Evolutionary conservation across 164 flowering plant genomes (phyloP), one percentile per base, ranked within the genome.

Genomic region (Annona squamosa): DNA sequence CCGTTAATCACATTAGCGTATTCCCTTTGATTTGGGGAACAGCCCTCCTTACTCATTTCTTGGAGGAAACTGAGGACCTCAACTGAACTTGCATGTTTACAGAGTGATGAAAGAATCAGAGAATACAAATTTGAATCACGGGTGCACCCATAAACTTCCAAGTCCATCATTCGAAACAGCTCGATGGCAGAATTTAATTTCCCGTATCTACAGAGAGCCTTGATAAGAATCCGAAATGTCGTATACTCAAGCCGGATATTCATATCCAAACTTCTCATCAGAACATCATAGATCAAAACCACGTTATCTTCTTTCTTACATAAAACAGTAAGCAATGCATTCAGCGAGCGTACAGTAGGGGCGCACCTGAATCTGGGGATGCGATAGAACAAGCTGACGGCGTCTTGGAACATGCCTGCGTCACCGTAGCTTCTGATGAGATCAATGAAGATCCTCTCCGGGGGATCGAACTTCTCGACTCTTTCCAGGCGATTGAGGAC

Each of bases 301-400:
- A 88, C 68, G 69, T 86, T 81, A 10, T 79, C 79, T 18, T 67
- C 72, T 43, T 48, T 82, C 64, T 69, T 72, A 75, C 88, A 86
- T 37, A 91, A 84, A 59, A 80, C 81, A 0, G 74, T 72, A 43
- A 91, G 87, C 78, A 93, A 69, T 48, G 84, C 76, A 71, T 93
- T 83, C 46, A 91, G 87, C 0, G 90, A 88, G 67, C 26, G 43
- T 2, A 77, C 86, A 63, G 97, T 74, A 48, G 97, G 91, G n/a
- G 68, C 78, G 69, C 98, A 89, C 80, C 97, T 88, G 75, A 88
- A 87, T 16, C 73, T 84, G 45, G 92, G 91, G 2, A 90, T 90
- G 62, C 81, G 72, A 16, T 47, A 82, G 73, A 94, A 94, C 16
- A 90, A 5, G 4, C 83, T 84, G 57, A 89, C 10, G 2, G 98